These are phyloP conservation scores for Rhytidiadelphus loreus DNA, from an alignment of 225 moss, liverwort and hornwort genomes.

Conservation along the genomic window DNA sequence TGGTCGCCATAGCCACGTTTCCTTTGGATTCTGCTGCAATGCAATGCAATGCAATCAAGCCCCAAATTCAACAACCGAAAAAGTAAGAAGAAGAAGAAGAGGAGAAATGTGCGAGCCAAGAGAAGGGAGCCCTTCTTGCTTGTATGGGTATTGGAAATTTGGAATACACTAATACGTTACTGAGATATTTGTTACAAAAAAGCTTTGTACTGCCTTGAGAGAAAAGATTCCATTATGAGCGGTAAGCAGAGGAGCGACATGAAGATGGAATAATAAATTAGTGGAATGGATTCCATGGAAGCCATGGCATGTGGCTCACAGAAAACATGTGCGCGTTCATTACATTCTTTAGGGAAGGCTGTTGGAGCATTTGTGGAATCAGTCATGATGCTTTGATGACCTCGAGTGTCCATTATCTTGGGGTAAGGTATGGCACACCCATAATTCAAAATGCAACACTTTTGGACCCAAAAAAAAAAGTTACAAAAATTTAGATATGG, in stretches of 20 bases:
- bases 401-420: background rate
- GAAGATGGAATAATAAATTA: background rate
- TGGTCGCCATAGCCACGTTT: constrained; percentile 7
- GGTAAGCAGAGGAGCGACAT: background rate
- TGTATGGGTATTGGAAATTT: background rate
- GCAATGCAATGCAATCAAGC: background rate
- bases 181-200: background rate
- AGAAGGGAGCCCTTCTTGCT: background rate
- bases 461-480: background rate
- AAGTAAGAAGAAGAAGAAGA: background rate
- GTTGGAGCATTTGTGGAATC: background rate
- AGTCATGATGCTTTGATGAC: background rate
- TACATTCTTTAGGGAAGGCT: background rate
- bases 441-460: background rate
- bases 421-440: background rate
- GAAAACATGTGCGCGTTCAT: background rate
- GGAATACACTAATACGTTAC: background rate
- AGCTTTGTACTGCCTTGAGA: background rate
- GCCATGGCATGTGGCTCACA: background rate
- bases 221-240: background rate
- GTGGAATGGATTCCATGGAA: background rate
- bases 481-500: background rate
- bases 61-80: background rate
- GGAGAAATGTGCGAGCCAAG: background rate
- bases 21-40: background rate